Evolutionary conservation across 2,329 filamentous ascomycete genomes (phyloP).

Genomic region (Dryadomyces quercus-mongolicae): DNA sequence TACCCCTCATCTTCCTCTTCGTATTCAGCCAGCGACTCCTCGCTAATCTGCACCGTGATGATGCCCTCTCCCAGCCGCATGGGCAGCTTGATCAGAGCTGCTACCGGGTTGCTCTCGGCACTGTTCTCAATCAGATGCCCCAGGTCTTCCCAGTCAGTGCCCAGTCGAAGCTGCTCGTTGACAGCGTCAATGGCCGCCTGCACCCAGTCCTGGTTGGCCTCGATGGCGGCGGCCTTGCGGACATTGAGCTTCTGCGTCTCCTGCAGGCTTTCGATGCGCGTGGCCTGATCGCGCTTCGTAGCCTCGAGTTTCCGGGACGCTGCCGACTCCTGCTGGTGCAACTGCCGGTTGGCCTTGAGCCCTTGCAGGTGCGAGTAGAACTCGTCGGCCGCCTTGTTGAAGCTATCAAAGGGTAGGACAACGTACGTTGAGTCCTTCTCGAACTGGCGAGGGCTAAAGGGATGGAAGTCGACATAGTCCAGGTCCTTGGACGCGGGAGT

Average conservation of each 20-base stretch:
- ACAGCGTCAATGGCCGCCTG: slow-evolving; percentile 89
- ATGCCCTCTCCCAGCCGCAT: slow-evolving; percentile 84
- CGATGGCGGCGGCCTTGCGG: slow-evolving; percentile 79
- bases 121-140: slow-evolving; percentile 80
- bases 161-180: slow-evolving; percentile 80
- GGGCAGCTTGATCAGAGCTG: slow-evolving; percentile 73
- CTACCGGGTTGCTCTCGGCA: slow-evolving; percentile 73
- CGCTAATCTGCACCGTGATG: slow-evolving; percentile 66
- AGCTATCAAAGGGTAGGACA: slow-evolving; percentile 68
- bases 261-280: slow-evolving; percentile 73
- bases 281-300: slow-evolving; percentile 72
- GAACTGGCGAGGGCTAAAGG: slow-evolving; percentile 76
- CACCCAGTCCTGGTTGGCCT: slow-evolving; percentile 81
- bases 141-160: slow-evolving; percentile 97
- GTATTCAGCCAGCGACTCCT: slow-evolving; percentile 48
- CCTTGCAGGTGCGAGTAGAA: slow-evolving; percentile 96
- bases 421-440: slow-evolving; percentile 51
- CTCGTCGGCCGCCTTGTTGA: slow-evolving; percentile 89
- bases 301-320: slow-evolving; percentile 77
- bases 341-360: slow-evolving; percentile 73
- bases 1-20: slow-evolving; percentile 32
- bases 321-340: slow-evolving; percentile 69
- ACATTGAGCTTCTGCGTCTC: slow-evolving; percentile 71
- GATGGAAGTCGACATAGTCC: slow-evolving; percentile 91
- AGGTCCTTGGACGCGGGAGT: slow-evolving; percentile 22